Conservation (phyloP, 139 green algal species). For the Closterium sp. region DNA sequence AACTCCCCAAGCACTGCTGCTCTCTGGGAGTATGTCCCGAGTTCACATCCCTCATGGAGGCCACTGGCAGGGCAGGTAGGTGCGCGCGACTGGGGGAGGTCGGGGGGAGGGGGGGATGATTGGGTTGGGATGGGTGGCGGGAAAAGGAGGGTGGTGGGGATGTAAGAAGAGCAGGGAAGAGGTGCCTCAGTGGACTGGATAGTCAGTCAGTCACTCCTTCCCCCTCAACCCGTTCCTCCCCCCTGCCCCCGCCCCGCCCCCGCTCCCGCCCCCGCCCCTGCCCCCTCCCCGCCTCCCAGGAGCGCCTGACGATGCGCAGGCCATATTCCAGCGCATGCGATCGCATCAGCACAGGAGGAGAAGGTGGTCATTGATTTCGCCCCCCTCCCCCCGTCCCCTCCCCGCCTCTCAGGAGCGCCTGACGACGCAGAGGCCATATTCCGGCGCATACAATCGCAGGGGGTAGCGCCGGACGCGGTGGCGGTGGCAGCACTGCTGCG, state of each 20-base stretch:
- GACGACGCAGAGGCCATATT: neutral
- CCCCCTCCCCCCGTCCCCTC: neutral
- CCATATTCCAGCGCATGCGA: too few species aligned
- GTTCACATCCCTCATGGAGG: slow-evolving; percentile 16
- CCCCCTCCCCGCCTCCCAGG: neutral
- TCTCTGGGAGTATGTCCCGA: too few species aligned
- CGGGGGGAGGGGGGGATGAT: neutral
- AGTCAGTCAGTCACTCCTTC: too few species aligned
- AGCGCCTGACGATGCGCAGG: neutral
- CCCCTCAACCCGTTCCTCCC: neutral
- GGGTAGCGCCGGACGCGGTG: neutral
- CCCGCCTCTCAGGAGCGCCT: neutral
- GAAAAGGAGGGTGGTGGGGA: neutral
- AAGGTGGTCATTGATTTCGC: too few species aligned
- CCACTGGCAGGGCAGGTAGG: slow-evolving; percentile 12
- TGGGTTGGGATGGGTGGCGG: too few species aligned
- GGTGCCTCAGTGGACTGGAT: too few species aligned
- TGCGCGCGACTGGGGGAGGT: too few species aligned
- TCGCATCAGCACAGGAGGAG: too few species aligned
- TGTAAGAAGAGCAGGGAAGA: too few species aligned
- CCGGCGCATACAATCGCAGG: too few species aligned
- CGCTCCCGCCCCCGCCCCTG: neutral
- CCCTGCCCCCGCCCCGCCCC: too few species aligned
- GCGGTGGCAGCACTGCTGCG: neutral
- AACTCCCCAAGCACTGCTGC: too few species aligned